Conservation (phyloP, 1,139 yeast genomes). For the Debaryomyces coudertii region DNA sequence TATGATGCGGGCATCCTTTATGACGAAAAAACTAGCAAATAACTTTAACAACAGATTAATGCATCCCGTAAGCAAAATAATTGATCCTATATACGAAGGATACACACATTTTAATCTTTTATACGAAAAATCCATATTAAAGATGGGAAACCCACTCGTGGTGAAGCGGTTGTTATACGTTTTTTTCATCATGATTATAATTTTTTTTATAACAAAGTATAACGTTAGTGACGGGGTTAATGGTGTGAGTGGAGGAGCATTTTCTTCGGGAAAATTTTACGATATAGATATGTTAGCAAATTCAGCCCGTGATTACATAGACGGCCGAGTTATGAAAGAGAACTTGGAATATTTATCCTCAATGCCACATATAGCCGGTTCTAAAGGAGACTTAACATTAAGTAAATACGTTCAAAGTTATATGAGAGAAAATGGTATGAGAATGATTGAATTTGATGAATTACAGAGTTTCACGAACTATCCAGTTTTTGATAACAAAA, state of each 20-base stretch:
- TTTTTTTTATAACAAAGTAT: slow-evolving; percentile 61
- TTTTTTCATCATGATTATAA: slow-evolving; percentile 56
- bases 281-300: slow-evolving; percentile 55
- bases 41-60: slow-evolving; percentile 50
- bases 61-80: slow-evolving; percentile 55
- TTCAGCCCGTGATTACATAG: slow-evolving; percentile 54
- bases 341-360: slow-evolving; percentile 76
- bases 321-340: slow-evolving; percentile 62
- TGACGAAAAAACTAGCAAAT: slow-evolving; percentile 37
- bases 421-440: slow-evolving; percentile 60
- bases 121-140: slow-evolving; percentile 60
- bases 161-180: slow-evolving; percentile 78
- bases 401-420: slow-evolving; percentile 65
- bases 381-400: slow-evolving; percentile 77
- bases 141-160: slow-evolving; percentile 83
- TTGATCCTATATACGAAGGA: slow-evolving; percentile 72
- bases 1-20: slow-evolving; percentile 31
- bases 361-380: slow-evolving; percentile 87
- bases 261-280: slow-evolving; percentile 62
- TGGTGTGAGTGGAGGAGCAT: slow-evolving; percentile 45
- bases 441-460: slow-evolving; percentile 51
- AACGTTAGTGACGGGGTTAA: slow-evolving; percentile 52
- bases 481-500: slow-evolving; percentile 27
- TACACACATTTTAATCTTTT: slow-evolving; percentile 47
- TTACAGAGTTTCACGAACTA: slow-evolving; percentile 64